Percentiles rank a stretch among this genome's conserved stretches.
Conservation (phyloP, 306 rosid species). For the Comarum palustre region DNA sequence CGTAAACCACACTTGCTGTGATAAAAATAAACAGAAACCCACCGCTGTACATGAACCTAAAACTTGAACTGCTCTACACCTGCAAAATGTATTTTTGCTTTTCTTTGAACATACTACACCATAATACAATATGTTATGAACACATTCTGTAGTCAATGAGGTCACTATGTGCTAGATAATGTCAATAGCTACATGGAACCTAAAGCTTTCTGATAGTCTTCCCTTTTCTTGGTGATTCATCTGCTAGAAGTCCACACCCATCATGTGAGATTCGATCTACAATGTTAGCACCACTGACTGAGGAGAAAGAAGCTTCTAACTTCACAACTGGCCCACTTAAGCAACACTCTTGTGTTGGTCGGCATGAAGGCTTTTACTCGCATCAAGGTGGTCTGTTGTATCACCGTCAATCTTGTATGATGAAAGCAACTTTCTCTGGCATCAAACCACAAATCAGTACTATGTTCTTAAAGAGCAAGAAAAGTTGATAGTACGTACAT, state of each 20-base stretch:
- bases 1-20: not conserved
- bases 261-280: not conserved
- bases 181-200: not conserved
- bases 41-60: constrained; percentile 15
- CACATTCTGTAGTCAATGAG: not conserved
- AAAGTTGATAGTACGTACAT: not conserved
- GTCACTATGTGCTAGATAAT: not conserved
- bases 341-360: constrained; percentile 39
- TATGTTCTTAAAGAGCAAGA: not conserved
- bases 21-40: not conserved
- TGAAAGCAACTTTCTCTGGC: constrained; percentile 73
- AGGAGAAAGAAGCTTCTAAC: not conserved
- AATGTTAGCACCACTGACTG: not conserved
- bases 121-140: not conserved
- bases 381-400: constrained; percentile 25
- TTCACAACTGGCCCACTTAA: constrained; percentile 17
- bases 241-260: not conserved
- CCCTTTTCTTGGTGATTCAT: constrained; percentile 6
- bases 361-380: constrained; percentile 22
- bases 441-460: constrained; percentile 7
- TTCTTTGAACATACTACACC: constrained; percentile 12
- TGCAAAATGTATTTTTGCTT: not conserved
- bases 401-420: constrained; percentile 50
- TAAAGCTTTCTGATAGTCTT: constrained; percentile 23
- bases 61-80: constrained; percentile 12